Evolutionary conservation across 2,329 filamentous ascomycete genomes (phyloP).

Genomic region (Thielaviopsis punctulata): DNA sequence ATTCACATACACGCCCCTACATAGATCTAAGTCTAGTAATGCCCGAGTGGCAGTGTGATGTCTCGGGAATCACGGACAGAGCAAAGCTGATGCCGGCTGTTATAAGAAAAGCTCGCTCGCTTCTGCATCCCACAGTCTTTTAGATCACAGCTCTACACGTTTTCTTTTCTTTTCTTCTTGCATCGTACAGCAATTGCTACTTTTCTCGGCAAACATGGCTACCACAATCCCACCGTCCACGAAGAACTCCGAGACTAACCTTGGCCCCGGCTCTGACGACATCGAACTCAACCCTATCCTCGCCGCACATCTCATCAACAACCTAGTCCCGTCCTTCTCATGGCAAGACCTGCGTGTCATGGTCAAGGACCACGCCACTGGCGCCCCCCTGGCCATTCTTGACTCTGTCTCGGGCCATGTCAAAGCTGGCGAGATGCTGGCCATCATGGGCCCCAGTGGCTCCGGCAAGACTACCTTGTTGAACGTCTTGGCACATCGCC

Average conservation of each 20-base stretch:
- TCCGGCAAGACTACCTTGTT: constrained; percentile 72
- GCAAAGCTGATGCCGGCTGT: no score
- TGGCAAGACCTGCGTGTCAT: constrained; percentile 51
- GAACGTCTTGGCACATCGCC: constrained; percentile 55
- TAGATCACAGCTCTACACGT: no score
- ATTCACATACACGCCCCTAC: no score
- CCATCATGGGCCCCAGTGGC: constrained; percentile 61
- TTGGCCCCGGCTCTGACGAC: neutral
- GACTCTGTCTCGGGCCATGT: constrained; percentile 12
- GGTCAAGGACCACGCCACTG: constrained; percentile 44
- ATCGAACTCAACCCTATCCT: constrained; percentile 11
- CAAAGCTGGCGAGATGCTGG: constrained; percentile 47
- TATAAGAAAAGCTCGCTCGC: no score
- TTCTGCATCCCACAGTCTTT: no score
- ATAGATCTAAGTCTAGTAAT: no score
- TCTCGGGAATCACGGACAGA: no score
- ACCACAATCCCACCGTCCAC: neutral
- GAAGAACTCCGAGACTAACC: neutral
- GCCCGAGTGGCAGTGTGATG: no score
- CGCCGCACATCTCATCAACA: constrained; percentile 38
- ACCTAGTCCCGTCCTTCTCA: constrained; percentile 41
- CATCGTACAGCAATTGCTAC: no score
- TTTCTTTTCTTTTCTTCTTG: no score
- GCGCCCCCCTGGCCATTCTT: constrained; percentile 12
- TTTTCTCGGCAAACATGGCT: neutral